Percentiles rank a stretch among this genome's conserved stretches.
These are phyloP conservation scores for Danielozyma ontarioensis DNA, from an alignment of 805 yeast species.

Conservation along the genomic window DNA sequence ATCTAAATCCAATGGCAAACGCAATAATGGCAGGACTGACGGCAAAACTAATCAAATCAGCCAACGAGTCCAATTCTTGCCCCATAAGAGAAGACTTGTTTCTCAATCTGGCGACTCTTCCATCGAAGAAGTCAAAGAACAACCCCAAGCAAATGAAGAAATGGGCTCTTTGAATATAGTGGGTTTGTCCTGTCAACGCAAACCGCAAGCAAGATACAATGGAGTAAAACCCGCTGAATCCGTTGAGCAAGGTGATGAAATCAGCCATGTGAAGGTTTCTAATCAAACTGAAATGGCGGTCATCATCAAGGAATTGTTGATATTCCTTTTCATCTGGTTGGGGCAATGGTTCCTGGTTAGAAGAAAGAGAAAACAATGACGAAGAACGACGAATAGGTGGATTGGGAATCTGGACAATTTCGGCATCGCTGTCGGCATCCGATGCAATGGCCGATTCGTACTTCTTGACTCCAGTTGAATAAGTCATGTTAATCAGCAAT, in stretches of 20 bases:
- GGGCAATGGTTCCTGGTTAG: constrained; percentile 57
- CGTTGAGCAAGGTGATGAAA: constrained; percentile 89
- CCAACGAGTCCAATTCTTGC: constrained; percentile 94
- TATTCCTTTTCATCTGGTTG: constrained; percentile 77
- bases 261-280: constrained; percentile 93
- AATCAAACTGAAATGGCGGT: constrained; percentile 79
- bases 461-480: constrained; percentile 18
- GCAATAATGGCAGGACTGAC: constrained; percentile 95
- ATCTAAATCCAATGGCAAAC: constrained; percentile 82
- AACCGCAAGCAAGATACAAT: constrained; percentile 81
- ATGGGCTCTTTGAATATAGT: constrained; percentile 82
- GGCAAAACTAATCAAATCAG: constrained; percentile 91
- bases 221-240: constrained; percentile 89
- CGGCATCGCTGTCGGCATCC: constrained; percentile 30
- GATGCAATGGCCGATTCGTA: constrained; percentile 33
- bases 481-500: no score
- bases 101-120: constrained; percentile 92
- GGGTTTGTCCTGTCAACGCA: constrained; percentile 61
- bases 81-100: constrained; percentile 92
- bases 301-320: constrained; percentile 73
- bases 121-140: constrained; percentile 95
- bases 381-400: constrained; percentile 46
- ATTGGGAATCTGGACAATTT: constrained; percentile 9
- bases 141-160: constrained; percentile 85
- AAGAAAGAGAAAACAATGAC: constrained; percentile 47